Percentiles rank a stretch among this genome's conserved stretches.
phyloP scores from a whole-genome alignment of 257 asterid genomes.

The Rauvolfia tetraphylla region DNA sequence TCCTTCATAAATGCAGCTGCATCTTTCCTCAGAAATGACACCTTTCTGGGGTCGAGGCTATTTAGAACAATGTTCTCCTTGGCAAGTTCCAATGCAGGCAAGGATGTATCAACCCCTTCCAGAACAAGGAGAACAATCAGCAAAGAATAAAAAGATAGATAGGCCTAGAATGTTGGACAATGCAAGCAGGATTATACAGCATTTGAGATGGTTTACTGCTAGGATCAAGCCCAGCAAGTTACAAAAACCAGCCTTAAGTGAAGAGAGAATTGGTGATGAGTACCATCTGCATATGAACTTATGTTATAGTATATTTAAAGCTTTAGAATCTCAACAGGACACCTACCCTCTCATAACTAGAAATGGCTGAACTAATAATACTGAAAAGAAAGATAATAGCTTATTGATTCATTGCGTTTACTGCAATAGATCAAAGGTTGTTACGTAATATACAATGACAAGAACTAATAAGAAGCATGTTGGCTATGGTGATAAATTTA shows the following conservation, averaged over 20 bases:
- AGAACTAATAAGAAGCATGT: slow-evolving; percentile 10
- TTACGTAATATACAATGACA: neutral
- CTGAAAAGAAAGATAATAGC: neutral
- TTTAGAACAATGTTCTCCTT: slow-evolving; percentile 61
- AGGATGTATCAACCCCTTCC: slow-evolving; percentile 85
- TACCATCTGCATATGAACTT: neutral
- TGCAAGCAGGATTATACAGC: neutral
- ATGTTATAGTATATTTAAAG: neutral
- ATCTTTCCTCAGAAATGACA: slow-evolving; percentile 69
- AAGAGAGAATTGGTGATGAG: neutral
- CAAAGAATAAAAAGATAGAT: slow-evolving; percentile 5
- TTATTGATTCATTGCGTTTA: neutral
- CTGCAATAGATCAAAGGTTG: neutral
- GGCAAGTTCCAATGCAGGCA: slow-evolving; percentile 79
- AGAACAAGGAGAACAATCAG: slow-evolving; percentile 23
- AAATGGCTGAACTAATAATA: neutral
- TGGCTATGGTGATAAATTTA: slow-evolving; percentile 22
- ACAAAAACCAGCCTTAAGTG: neutral
- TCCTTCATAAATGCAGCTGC: slow-evolving; percentile 75
- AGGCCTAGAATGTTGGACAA: neutral
- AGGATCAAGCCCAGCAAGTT: neutral
- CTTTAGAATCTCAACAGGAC: neutral
- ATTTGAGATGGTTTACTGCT: neutral
- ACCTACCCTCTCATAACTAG: neutral
- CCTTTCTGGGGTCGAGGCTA: slow-evolving; percentile 45